phyloP scores from a whole-genome alignment of 768 basidiomycete genomes.

The Porphyrellus cyaneotinctus region DNA sequence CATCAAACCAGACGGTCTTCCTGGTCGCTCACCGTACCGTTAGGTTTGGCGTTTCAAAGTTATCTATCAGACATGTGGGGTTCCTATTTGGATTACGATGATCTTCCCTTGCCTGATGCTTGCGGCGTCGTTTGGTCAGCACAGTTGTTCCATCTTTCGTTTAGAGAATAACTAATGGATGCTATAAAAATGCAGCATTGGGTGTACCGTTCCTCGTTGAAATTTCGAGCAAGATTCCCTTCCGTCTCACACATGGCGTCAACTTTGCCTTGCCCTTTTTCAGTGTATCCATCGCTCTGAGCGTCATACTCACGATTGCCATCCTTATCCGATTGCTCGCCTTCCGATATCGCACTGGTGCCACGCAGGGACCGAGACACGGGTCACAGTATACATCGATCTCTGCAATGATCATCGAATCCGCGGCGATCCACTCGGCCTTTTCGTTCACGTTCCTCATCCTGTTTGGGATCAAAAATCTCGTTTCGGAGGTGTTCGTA shows the following conservation, averaged over 20 bases:
- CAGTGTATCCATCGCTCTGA: constrained; percentile 27
- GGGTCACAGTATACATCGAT: no score
- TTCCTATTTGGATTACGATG: constrained; percentile 5
- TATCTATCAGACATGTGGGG: constrained; percentile 1
- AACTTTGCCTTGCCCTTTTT: constrained; percentile 20
- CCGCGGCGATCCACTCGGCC: no score
- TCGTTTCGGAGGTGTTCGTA: no score
- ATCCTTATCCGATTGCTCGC: constrained; percentile 28
- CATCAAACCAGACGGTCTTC: background rate
- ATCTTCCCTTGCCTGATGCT: constrained; percentile 5
- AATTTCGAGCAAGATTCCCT: constrained; percentile 4
- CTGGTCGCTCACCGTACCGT: background rate
- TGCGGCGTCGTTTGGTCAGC: constrained; percentile 1
- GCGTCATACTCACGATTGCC: constrained; percentile 29
- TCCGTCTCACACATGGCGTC: background rate
- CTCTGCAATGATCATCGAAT: no score
- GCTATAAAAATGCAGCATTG: background rate
- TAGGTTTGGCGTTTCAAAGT: constrained; percentile 15
- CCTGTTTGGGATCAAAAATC: no score
- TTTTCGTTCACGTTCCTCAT: no score
- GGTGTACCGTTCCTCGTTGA: constrained; percentile 1
- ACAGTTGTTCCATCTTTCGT: background rate
- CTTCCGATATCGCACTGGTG: constrained; percentile 8
- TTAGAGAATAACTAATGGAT: background rate
- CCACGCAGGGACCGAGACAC: constrained; percentile 14